Evolutionary conservation across 2,329 filamentous ascomycete species (phyloP), one percentile per base, ranked within the genome.

Genomic region (Metarhizium guizhouense): DNA sequence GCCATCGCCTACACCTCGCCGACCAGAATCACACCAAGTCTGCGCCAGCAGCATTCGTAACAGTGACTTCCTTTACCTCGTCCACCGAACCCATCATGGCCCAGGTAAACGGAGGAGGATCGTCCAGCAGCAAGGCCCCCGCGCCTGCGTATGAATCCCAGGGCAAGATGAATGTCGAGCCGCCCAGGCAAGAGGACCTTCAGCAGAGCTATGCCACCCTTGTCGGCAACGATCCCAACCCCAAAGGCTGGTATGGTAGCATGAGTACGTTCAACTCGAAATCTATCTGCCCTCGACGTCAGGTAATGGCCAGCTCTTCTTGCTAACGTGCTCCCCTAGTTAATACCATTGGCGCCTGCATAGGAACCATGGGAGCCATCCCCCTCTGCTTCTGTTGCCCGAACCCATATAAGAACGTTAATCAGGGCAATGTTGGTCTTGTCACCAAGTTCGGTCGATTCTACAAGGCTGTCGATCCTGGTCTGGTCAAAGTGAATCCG

Each of bases 401-500:
- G 52, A 99, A 99, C 75, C 94, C 93, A 3, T 97, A 92, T 81
- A 95, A 95, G 77, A 86, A 84, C 51, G 93, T 99, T 57, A 77
- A 82, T 55, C 94, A 97, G 76, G 94, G 94, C 64, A 92, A 96
- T 64, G 94, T 99, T 51, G 94, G 94, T 58, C 81, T 99, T 48
- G 87, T 99, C 69, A 96, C 92, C 67, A 95, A 93, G 73, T 99
- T 99, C 63, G 94, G 94, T 66, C 81, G 86, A 61, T 97, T 99
- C 76, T 90, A 95, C 73, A 88, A 92, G 72, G 91, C 94, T 11
- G 93, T 97, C 62, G 94, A 99, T 71, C 94, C 94, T 2, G 94
- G 94, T 70, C 85, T 99, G 36, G 90, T 97, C 72, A 95, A 95
- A 78, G 86, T 99, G 79, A 99, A 99, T 76, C 93, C 93, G 3